Conservation (phyloP, 805 yeast genomes). For the Candida palmyrensis region DNA sequence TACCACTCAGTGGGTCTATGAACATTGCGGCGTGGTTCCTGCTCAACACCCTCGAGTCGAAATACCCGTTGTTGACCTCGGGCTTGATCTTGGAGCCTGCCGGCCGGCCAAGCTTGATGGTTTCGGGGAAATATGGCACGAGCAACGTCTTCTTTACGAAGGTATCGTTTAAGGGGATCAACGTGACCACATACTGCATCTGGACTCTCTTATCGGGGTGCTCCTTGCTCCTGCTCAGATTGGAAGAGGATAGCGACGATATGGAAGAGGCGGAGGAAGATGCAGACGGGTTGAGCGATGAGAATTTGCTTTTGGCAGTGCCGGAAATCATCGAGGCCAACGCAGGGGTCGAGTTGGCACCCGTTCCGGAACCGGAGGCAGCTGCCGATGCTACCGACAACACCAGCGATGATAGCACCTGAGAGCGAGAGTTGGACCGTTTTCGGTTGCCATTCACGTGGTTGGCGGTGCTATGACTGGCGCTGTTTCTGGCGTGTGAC, state of each 20-base stretch:
- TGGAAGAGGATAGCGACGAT: too few species aligned
- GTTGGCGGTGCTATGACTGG: background rate
- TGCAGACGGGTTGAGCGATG: too few species aligned
- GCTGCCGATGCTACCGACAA: conserved; percentile 5
- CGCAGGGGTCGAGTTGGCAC: background rate
- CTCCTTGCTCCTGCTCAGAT: too few species aligned
- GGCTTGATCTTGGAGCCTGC: conserved; percentile 58
- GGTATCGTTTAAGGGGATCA: conserved; percentile 74
- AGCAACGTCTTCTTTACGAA: conserved; percentile 74
- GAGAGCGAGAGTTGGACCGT: conserved; percentile 40
- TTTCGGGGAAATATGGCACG: conserved; percentile 79
- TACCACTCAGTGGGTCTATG: conserved; percentile 60
- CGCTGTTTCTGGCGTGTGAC: too few species aligned
- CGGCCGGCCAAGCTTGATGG: conserved; percentile 86
- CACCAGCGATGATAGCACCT: conserved; percentile 17
- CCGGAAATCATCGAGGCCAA: too few species aligned
- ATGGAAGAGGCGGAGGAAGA: conserved; percentile 2
- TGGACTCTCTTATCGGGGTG: conserved; percentile 20
- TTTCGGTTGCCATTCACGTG: conserved; percentile 17
- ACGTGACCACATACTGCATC: conserved; percentile 55
- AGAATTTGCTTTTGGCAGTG: too few species aligned
- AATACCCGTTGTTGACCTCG: conserved; percentile 78
- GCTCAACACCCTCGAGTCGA: conserved; percentile 88
- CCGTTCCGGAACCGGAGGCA: conserved; percentile 3
- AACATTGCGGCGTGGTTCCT: conserved; percentile 91